Evolutionary conservation across 805 yeast species (phyloP), one percentile per base, ranked within the genome.

Genomic region (Saccharomycopsis amapae): DNA sequence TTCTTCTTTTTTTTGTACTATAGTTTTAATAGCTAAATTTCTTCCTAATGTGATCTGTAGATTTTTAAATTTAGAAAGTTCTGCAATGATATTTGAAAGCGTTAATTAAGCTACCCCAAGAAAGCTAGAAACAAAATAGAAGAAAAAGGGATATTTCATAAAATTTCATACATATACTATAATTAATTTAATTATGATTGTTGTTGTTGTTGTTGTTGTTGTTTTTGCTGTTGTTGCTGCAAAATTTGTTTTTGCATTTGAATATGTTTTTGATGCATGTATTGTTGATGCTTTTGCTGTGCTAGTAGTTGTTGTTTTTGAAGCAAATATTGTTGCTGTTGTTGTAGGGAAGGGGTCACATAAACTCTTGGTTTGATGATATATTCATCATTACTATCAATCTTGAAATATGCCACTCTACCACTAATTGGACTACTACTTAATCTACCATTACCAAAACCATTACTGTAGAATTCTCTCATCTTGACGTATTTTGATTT

Each of bases 381-480:
- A 51, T 84, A 82, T n/a, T 83, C 78, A 33, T 76, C 75, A 1
- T 88, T 74, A 34, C 76, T 75, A 50, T 80, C 93, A 12, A 85
- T 76, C 59, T 84, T 83, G 46, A 85, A 75, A 40, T 81, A 75
- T 1, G 86, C 83, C 39, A 88, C 78, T 45, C 93, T 72, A n/a
- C 93, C 89, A 58, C 80, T 83, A 42, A 84, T 65, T 2, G 51
- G 40, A 12, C 33, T 40, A 38, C 43, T 50, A 18, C 39, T 40
- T 30, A 43, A 19, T 41, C 51, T 39, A 3, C 51, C 53, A 3
- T 88, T 85, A 12, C 94, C 94, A 33, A 79, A 76, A 5, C 78
- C 75, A 43, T 75, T 75, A 46, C 69, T 70, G 46, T 73, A 85
- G 81, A 89, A 85, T 61, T 93, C 98, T 53, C 97, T 73, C 85